A percentile compares a stretch with the other conserved stretches of the same genome.
Conservation (phyloP, 2,329 filamentous ascomycete species). For the Emmonsiellopsis sp. region DNA sequence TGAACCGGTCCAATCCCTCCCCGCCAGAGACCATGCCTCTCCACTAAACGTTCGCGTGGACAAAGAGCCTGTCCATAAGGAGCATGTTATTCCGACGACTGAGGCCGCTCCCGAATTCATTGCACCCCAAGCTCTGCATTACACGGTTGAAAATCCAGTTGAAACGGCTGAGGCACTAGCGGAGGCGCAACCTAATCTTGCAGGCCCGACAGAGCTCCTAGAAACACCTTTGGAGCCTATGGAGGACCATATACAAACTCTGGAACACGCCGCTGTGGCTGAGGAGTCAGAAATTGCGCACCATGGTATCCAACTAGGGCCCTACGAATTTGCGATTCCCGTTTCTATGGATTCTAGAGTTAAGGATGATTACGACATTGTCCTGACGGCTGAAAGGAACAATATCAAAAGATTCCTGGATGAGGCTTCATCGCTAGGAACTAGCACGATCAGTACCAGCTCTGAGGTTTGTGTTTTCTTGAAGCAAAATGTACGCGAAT, state of each 20-base stretch:
- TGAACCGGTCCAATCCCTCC: constrained; percentile 21
- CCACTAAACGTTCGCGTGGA: constrained; percentile 31
- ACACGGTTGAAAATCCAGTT: constrained; percentile 9
- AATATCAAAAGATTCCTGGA: constrained; percentile 23
- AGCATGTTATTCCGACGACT: constrained; percentile 7
- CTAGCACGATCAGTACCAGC: not conserved
- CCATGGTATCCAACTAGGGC: constrained; percentile 28
- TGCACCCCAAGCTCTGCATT: constrained; percentile 19
- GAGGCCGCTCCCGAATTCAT: constrained; percentile 19
- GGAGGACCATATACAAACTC: constrained; percentile 1
- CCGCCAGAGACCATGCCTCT: constrained; percentile 21
- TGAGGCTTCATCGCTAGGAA: not conserved
- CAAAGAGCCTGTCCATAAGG: constrained; percentile 17
- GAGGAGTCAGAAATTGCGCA: constrained; percentile 14
- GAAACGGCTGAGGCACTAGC: constrained; percentile 1
- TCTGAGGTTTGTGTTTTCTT: not conserved
- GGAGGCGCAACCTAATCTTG: not conserved
- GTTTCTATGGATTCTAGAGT: constrained; percentile 37
- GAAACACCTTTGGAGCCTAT: not conserved
- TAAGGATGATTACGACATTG: constrained; percentile 33
- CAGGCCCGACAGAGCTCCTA: not conserved
- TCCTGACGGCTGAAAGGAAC: constrained; percentile 21
- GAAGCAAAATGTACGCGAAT: not conserved
- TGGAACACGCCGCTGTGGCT: constrained; percentile 10
- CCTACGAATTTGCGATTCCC: constrained; percentile 32